Conservation (phyloP, 805 yeast genomes). For the Saccharomycopsis babjevae region DNA sequence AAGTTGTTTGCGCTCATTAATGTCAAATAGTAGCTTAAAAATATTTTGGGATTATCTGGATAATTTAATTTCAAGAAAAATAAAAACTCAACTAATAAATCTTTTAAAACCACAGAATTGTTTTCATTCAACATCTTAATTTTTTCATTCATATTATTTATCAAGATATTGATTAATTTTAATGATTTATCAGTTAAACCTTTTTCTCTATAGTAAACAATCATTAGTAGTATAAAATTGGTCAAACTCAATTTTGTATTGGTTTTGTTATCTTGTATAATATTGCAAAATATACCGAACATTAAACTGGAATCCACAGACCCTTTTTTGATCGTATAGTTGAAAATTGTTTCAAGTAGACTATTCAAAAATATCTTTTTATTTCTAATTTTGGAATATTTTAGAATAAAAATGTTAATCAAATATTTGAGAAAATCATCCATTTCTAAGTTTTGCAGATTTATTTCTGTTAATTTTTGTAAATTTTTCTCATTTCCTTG, state of each 20-base stretch:
- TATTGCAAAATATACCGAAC: background rate
- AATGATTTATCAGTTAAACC: conserved; percentile 11
- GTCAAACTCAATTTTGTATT: conserved; percentile 3
- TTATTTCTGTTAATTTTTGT: background rate
- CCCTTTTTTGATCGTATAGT: background rate
- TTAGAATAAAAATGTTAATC: conserved; percentile 1
- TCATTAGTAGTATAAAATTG: conserved; percentile 6
- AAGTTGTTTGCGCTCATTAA: conserved; percentile 8
- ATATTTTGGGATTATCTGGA: conserved; percentile 6
- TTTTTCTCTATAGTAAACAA: conserved; percentile 8
- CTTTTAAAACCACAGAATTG: conserved; percentile 7
- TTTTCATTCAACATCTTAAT: background rate
- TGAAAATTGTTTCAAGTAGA: background rate
- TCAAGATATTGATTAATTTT: conserved; percentile 7
- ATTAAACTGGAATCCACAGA: background rate
- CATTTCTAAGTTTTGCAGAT: background rate
- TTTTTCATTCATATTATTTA: background rate
- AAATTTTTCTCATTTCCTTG: background rate
- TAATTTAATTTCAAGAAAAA: conserved; percentile 5
- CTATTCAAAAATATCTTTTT: conserved; percentile 3
- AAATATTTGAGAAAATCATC: conserved; percentile 3
- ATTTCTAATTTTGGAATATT: conserved; percentile 4
- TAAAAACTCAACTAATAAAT: conserved; percentile 13
- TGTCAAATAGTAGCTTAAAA: conserved; percentile 7
- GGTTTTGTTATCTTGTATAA: background rate